These are phyloP conservation scores for Raphanus sativus DNA, from an alignment of 345 rosid species.

Conservation along the genomic window DNA sequence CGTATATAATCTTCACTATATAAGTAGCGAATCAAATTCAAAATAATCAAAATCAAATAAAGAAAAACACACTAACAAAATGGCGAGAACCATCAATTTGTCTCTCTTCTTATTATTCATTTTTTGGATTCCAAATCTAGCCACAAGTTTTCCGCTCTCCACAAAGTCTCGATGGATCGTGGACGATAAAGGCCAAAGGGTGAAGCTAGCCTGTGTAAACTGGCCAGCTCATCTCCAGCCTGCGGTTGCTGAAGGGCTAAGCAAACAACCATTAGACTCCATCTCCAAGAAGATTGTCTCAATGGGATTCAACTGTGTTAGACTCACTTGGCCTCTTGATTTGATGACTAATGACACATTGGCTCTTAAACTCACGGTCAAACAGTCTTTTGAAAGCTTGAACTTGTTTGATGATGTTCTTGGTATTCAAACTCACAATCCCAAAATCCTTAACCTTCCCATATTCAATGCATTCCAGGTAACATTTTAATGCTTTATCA, in stretches of 20 bases:
- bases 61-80: background rate
- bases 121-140: background rate
- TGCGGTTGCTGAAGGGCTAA: slow-evolving; percentile 70
- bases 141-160: slow-evolving; percentile 46
- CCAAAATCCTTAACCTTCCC: slow-evolving; percentile 62
- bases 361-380: slow-evolving; percentile 49
- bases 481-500: background rate
- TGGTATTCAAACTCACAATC: slow-evolving; percentile 71
- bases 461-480: slow-evolving; percentile 73
- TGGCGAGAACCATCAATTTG: slow-evolving; percentile 5
- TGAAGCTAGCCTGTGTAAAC: slow-evolving; percentile 69
- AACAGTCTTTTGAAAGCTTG: slow-evolving; percentile 58
- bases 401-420: slow-evolving; percentile 55
- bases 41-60: background rate
- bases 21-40: slow-evolving; percentile 8
- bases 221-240: slow-evolving; percentile 69
- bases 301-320: slow-evolving; percentile 65
- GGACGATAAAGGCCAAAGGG: slow-evolving; percentile 49
- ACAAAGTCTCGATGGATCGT: slow-evolving; percentile 59
- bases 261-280: slow-evolving; percentile 57
- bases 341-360: slow-evolving; percentile 56
- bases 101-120: slow-evolving; percentile 10
- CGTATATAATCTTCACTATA: background rate
- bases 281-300: slow-evolving; percentile 41
- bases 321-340: slow-evolving; percentile 67